Evolutionary conservation across 1,284 basidiomycete genomes (phyloP).

Genomic region (Ceratobasidium sp.): DNA sequence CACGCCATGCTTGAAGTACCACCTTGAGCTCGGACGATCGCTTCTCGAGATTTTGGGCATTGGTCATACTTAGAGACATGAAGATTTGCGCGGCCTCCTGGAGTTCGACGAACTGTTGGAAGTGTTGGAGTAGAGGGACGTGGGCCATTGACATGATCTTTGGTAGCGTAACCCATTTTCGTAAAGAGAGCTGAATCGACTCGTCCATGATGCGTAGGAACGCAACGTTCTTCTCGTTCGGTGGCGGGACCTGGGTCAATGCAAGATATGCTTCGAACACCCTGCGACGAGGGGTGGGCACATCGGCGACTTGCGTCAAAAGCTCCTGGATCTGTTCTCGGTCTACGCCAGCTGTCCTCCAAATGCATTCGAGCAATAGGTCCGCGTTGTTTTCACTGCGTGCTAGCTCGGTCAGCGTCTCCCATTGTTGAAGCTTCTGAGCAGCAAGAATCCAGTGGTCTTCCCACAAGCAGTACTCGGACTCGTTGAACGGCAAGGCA

Average conservation of each 20-base stretch:
- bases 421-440: slow-evolving; percentile 99
- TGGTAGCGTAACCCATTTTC: slow-evolving; percentile 96
- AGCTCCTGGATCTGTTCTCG: slow-evolving; percentile 88
- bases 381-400: slow-evolving; percentile 93
- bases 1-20: slow-evolving; percentile 96
- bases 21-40: slow-evolving; percentile 96
- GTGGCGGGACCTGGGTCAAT: slow-evolving; percentile 73
- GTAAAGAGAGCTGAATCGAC: slow-evolving; percentile 95
- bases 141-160: slow-evolving; percentile 90
- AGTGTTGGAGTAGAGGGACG: slow-evolving; percentile 94
- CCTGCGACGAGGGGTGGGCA: slow-evolving; percentile 91
- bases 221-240: slow-evolving; percentile 59
- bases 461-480: slow-evolving; percentile 98
- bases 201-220: slow-evolving; percentile 93
- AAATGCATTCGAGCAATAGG: slow-evolving; percentile 93
- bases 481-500: slow-evolving; percentile 90
- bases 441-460: slow-evolving; percentile 99
- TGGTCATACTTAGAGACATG: slow-evolving; percentile 89
- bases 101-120: slow-evolving; percentile 99
- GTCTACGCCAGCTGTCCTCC: slow-evolving; percentile 76
- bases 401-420: slow-evolving; percentile 93
- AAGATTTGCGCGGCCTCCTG: slow-evolving; percentile 98
- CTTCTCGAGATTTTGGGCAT: slow-evolving; percentile 90
- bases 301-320: slow-evolving; percentile 84
- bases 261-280: slow-evolving; percentile 97